Evolutionary conservation across 208 protist genomes (phyloP).

Genomic region (Acanthamoeba culbertsoni): DNA sequence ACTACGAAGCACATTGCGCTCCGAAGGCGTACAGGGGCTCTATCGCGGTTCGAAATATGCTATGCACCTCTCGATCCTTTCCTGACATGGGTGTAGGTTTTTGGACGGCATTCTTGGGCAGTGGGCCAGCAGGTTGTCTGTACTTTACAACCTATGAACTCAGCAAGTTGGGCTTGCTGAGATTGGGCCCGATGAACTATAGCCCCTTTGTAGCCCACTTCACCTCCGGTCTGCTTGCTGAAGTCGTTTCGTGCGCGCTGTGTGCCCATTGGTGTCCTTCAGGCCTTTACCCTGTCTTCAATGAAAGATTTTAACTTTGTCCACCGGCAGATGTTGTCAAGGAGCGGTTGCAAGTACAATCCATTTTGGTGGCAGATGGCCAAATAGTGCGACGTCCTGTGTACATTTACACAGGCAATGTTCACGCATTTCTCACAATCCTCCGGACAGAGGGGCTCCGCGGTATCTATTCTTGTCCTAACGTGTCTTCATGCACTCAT

Average conservation of each 20-base stretch:
- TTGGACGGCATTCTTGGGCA: not conserved
- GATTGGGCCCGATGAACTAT: not conserved
- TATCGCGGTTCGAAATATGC: not conserved
- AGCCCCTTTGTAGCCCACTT: not conserved
- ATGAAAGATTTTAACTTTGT: not conserved
- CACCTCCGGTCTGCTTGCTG: constrained; percentile 40
- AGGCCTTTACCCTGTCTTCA: not conserved
- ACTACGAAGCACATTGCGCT: not conserved
- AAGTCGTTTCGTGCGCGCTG: not conserved
- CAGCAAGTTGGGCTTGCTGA: not conserved
- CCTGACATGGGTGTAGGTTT: not conserved
- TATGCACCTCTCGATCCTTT: not conserved
- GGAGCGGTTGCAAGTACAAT: constrained; percentile 9
- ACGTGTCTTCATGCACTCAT: too few species aligned
- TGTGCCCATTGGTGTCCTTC: constrained; percentile 44
- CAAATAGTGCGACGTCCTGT: too few species aligned
- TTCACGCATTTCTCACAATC: not conserved
- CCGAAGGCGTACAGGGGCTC: not conserved
- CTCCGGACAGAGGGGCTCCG: not conserved
- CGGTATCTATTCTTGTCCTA: too few species aligned
- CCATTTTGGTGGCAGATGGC: not conserved
- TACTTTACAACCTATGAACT: constrained; percentile 60
- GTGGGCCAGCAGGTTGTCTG: not conserved
- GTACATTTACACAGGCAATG: not conserved
- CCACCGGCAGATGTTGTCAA: not conserved